Conservation (phyloP, 2,329 filamentous ascomycete species). For the Fusarium bulbicola region DNA sequence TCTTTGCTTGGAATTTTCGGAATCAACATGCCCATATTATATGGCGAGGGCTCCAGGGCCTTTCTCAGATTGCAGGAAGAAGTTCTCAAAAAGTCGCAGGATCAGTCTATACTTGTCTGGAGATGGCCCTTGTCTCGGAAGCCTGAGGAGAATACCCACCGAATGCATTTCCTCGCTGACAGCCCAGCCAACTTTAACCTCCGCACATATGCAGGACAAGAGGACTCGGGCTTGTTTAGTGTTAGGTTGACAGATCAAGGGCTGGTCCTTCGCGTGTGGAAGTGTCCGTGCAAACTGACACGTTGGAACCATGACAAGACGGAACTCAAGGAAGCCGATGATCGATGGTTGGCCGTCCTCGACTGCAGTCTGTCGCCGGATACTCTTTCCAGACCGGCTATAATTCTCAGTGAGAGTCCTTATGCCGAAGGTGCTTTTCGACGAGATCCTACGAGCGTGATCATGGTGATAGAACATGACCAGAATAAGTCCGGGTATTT, state of each 20-base stretch:
- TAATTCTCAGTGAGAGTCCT: constrained; percentile 38
- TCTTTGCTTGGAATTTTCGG: constrained; percentile 48
- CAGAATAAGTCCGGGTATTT: constrained; percentile 35
- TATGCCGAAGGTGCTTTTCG: constrained; percentile 31
- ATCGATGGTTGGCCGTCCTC: constrained; percentile 41
- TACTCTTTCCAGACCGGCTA: constrained; percentile 39
- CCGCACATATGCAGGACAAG: constrained; percentile 39
- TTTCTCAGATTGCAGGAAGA: constrained; percentile 49
- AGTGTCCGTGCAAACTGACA: constrained; percentile 39
- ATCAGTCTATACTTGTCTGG: constrained; percentile 49
- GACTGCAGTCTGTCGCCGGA: constrained; percentile 42
- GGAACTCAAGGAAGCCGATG: constrained; percentile 31
- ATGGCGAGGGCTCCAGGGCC: constrained; percentile 48
- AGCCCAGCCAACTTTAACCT: constrained; percentile 40
- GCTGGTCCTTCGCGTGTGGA: constrained; percentile 40
- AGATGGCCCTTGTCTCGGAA: constrained; percentile 28
- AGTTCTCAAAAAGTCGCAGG: constrained; percentile 46
- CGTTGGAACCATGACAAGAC: constrained; percentile 37
- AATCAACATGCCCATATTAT: constrained; percentile 49
- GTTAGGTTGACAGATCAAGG: constrained; percentile 37
- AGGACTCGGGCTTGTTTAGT: constrained; percentile 34
- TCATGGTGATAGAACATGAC: constrained; percentile 42
- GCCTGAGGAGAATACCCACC: constrained; percentile 22
- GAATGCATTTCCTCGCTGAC: constrained; percentile 40
- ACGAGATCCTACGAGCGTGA: constrained; percentile 36